Base-by-base conservation (phyloP, 1,284 basidiomycete genomes). In the Crepidotus sp. region DNA sequence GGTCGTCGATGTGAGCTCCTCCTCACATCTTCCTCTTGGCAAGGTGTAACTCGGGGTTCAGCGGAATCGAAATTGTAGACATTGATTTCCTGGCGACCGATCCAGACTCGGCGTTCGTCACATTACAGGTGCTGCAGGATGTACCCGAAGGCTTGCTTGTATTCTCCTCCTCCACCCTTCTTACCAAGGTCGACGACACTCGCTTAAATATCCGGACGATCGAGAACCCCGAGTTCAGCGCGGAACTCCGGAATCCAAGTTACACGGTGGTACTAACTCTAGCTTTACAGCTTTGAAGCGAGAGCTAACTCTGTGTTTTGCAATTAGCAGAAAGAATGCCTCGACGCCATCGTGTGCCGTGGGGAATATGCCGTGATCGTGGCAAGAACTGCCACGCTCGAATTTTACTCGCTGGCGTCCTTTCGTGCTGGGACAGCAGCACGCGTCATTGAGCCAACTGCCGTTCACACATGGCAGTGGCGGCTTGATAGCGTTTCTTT, bases 391-490 rank as follows among this genome's bases (percentile, higher is more conserved):
- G 65, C 56, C 21, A 62, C 61, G 5, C 33, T 76, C 53, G 71
- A 71, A 54, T 55, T 69, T 32, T 74, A 60, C 46, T 60, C 55
- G 24, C 59, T 61, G 45, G 30, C 50, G 2, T 45, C 42, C 17
- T 48, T 55, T 13, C 58, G 57, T 0, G 51, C 46, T 22, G 49
- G 33, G 38, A 40, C 52, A 38, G 44, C 48, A 17, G 27, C 36
- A 36, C 52, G 29, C 6, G 49, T 62, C 11, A 54, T 74, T 14
- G 62, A 68, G 29, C 75, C 77, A 1, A 53, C 72, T 31, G 61
- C 65, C 8, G 59, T 60, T 19, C 64, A 74, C 59, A 60, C 61
- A 40, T 78, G 75, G 66, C 71, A 63, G 37, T 80, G 75, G 73
- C 65, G 62, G 13, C 63, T 79, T 33, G 76, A 80, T 56, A 70